Evolutionary conservation across 1,284 basidiomycete species (phyloP).

Genomic region (Fomitopsis pinicola): DNA sequence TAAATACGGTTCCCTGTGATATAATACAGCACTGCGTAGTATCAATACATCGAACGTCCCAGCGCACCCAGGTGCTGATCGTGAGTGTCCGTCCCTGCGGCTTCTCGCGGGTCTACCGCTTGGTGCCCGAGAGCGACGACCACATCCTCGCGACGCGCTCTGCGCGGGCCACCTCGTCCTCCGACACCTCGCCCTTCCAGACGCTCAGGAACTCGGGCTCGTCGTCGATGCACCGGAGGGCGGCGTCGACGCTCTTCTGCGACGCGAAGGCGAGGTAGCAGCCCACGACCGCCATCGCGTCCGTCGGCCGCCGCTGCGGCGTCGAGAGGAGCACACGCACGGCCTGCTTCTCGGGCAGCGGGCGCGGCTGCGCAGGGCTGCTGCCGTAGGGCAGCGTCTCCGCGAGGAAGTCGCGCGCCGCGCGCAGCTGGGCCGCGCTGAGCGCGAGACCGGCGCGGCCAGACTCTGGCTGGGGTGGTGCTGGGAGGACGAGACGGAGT

Average conservation of each 20-base stretch:
- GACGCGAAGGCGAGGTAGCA: slow-evolving; percentile 25
- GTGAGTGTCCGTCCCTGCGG: background rate
- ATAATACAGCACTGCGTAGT: background rate
- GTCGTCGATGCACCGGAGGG: slow-evolving; percentile 23
- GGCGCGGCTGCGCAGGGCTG: slow-evolving; percentile 4
- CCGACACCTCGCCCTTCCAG: slow-evolving; percentile 29
- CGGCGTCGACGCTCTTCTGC: slow-evolving; percentile 15
- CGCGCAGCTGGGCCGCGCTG: slow-evolving; percentile 23
- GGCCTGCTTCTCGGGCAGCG: background rate
- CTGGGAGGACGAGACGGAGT: slow-evolving; percentile 19
- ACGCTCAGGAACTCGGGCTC: slow-evolving; percentile 22
- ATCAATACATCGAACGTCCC: background rate
- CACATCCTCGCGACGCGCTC: slow-evolving; percentile 23
- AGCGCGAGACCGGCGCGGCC: slow-evolving; percentile 21
- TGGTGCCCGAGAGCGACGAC: slow-evolving; percentile 20
- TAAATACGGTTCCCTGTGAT: background rate
- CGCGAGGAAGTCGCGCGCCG: slow-evolving; percentile 25
- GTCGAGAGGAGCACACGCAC: slow-evolving; percentile 22
- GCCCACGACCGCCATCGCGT: slow-evolving; percentile 23
- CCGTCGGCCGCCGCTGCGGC: slow-evolving; percentile 23
- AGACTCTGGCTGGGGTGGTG: slow-evolving; percentile 3
- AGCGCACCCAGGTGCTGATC: slow-evolving; percentile 5
- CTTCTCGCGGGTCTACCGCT: background rate
- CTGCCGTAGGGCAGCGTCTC: slow-evolving; percentile 17
- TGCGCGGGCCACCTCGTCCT: slow-evolving; percentile 22